A percentile compares a stretch with the other conserved stretches of the same genome.
These are phyloP conservation scores for Lachancea sp. DNA, from an alignment of 805 yeast species.

Conservation along the genomic window DNA sequence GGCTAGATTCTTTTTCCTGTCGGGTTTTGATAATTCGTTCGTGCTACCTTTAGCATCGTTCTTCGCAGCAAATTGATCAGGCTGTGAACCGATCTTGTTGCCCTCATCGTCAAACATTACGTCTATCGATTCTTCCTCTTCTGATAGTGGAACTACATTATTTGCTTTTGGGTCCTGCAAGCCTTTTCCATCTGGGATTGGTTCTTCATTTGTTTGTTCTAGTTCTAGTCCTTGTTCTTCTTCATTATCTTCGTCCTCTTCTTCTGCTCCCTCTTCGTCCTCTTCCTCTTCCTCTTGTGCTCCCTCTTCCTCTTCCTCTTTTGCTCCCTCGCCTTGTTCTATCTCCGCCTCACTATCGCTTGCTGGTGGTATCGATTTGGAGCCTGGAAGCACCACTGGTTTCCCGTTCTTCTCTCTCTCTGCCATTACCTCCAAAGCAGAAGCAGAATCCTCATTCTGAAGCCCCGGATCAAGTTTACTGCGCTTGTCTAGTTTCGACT, in stretches of 20 bases:
- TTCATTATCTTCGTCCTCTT: constrained; percentile 13
- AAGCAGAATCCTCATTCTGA: constrained; percentile 41
- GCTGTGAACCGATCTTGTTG: constrained; percentile 38
- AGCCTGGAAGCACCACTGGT: constrained; percentile 37
- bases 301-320: constrained; percentile 13
- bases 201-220: constrained; percentile 12
- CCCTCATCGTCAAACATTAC: constrained; percentile 71
- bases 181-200: constrained; percentile 2
- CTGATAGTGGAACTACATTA: constrained; percentile 12
- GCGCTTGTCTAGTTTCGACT: constrained; percentile 52
- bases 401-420: constrained; percentile 49
- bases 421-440: constrained; percentile 56
- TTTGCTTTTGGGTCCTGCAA: constrained; percentile 8
- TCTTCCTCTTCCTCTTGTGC: constrained; percentile 22
- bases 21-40: constrained; percentile 15
- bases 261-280: neutral
- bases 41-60: constrained; percentile 3
- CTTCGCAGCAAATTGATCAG: neutral
- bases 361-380: constrained; percentile 20
- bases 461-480: constrained; percentile 70
- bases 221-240: too few species aligned
- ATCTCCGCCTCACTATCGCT: constrained; percentile 6
- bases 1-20: constrained; percentile 46
- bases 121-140: constrained; percentile 29
- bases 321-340: constrained; percentile 6